phyloP scores from a whole-genome alignment of 148 eudicot genomes.

The Fagopyrum tataricum region DNA sequence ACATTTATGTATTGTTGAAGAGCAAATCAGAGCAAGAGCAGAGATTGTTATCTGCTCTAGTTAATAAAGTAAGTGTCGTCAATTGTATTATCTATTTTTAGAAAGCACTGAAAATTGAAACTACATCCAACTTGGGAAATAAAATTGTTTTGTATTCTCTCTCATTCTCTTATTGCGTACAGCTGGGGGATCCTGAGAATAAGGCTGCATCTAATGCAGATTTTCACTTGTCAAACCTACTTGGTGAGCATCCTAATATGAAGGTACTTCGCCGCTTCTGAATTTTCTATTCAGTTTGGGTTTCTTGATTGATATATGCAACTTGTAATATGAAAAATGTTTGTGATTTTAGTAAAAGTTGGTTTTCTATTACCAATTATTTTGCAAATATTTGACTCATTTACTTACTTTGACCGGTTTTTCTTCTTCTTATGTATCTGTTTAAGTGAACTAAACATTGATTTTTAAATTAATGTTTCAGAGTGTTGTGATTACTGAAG shows the following conservation, averaged over 20 bases:
- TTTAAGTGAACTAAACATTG: neutral
- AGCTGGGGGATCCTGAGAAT: slow-evolving; percentile 97
- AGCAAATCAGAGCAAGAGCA: slow-evolving; percentile 99
- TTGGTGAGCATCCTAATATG: slow-evolving; percentile 97
- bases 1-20: slow-evolving; percentile 57
- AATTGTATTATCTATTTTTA: neutral
- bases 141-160: slow-evolving; percentile 5
- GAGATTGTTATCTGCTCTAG: slow-evolving; percentile 72
- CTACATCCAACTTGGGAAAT: neutral
- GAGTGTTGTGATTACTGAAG: slow-evolving; percentile 92
- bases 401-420: neutral
- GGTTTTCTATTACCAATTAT: neutral
- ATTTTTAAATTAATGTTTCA: slow-evolving; percentile 20
- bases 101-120: neutral
- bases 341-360: neutral
- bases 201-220: slow-evolving; percentile 98
- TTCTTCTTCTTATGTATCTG: neutral
- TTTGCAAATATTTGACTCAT: neutral
- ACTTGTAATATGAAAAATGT: neutral
- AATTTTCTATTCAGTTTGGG: neutral
- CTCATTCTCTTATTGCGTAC: slow-evolving; percentile 25
- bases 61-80: slow-evolving; percentile 64
- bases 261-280: slow-evolving; percentile 43
- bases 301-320: neutral
- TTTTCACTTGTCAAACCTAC: slow-evolving; percentile 78